Evolutionary conservation across 192 early-diverging fungal genomes (phyloP).

Genomic region (Podila verticillata): DNA sequence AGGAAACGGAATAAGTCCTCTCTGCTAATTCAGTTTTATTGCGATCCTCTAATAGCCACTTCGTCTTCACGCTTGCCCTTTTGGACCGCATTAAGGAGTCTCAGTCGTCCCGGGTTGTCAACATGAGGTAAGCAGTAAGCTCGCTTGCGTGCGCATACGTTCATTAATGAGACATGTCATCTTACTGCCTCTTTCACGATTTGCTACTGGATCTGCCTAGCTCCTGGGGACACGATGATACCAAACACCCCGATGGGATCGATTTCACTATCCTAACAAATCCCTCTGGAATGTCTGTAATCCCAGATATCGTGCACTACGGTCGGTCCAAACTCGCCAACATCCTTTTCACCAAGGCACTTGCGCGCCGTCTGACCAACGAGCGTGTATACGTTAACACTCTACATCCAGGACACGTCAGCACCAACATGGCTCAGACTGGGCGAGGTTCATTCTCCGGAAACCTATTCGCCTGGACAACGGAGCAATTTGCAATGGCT

Average conservation of each 20-base stretch:
- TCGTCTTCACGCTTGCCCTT: slow-evolving; percentile 40
- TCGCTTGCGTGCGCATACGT: neutral
- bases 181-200: slow-evolving; percentile 2
- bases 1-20: neutral
- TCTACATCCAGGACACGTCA: slow-evolving; percentile 58
- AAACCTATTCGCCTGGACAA: neutral
- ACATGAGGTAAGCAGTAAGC: slow-evolving; percentile 7
- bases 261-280: slow-evolving; percentile 50
- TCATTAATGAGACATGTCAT: too few species aligned
- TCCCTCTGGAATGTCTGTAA: slow-evolving; percentile 17
- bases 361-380: slow-evolving; percentile 39
- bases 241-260: slow-evolving; percentile 25
- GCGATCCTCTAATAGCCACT: neutral
- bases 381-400: slow-evolving; percentile 35
- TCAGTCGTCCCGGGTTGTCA: slow-evolving; percentile 35
- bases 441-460: slow-evolving; percentile 2
- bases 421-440: slow-evolving; percentile 48
- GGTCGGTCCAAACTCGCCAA: slow-evolving; percentile 5
- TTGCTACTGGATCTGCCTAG: neutral
- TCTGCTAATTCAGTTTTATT: neutral
- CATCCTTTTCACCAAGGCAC: slow-evolving; percentile 15
- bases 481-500: slow-evolving; percentile 1
- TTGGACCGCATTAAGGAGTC: slow-evolving; percentile 38
- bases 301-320: slow-evolving; percentile 29
- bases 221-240: slow-evolving; percentile 22